phyloP scores from a whole-genome alignment of 192 early-diverging fungal species.

The Mortierella antarctica region DNA sequence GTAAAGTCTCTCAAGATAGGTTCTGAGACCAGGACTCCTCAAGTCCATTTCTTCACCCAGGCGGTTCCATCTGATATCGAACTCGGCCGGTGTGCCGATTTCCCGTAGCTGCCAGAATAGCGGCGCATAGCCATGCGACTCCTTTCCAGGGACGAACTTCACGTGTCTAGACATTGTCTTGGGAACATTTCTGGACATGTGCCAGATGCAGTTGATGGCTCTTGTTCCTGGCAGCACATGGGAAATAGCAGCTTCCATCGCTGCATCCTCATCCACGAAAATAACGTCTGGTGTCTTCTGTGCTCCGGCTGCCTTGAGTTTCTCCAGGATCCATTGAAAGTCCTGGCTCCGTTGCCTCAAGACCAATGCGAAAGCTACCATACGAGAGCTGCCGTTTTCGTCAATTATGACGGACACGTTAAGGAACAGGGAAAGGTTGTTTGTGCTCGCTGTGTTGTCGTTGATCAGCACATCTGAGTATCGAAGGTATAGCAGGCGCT shows the following conservation, averaged over 20 bases:
- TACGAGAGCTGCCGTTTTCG: neutral
- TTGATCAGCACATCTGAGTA: conserved; percentile 13
- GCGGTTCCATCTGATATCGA: neutral
- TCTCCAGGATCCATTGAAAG: conserved; percentile 4
- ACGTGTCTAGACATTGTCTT: neutral
- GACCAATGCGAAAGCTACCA: conserved; percentile 5
- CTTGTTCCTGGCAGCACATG: no score
- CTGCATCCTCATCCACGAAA: conserved; percentile 9
- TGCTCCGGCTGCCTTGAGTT: neutral
- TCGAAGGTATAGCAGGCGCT: no score
- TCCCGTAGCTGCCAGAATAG: neutral
- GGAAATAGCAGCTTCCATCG: conserved; percentile 8
- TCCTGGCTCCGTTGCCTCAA: neutral
- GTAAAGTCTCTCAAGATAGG: neutral
- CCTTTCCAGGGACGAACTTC: neutral
- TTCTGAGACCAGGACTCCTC: neutral
- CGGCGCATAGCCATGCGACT: neutral
- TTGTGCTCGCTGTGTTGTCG: conserved; percentile 8
- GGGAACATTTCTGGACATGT: no score
- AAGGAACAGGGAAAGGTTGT: conserved; percentile 4
- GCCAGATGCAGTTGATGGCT: no score
- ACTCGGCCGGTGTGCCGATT: neutral
- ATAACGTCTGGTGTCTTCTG: neutral
- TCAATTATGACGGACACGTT: neutral
- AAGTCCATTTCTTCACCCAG: neutral